Base-by-base conservation (phyloP, 164 flowering plant species). In the Tetracentron sinense region DNA sequence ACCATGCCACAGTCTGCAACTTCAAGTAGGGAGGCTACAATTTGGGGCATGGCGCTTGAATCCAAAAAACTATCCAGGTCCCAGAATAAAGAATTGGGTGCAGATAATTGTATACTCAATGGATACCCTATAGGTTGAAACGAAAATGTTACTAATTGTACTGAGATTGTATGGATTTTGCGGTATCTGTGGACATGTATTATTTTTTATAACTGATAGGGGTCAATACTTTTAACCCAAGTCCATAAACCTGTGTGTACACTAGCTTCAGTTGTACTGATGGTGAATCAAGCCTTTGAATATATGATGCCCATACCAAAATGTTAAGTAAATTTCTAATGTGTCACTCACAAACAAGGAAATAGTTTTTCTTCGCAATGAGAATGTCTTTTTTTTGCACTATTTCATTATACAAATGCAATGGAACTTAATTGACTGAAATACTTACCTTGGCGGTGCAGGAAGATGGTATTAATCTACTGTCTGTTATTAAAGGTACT, bases 381-480 rank as follows among this genome's bases (percentile, higher is more conserved):
- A n/a, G n/a, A n/a, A n/a, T 38, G 14, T 42, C n/a, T 46, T 23
- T 14, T 12, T 42, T 22, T 25, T 50, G 3, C 6, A 16, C 6
- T 17, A 29, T 19, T 38, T 21, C 12, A 20, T 15, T 19, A 38
- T 2, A 19, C n/a, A 38, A 22, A 44, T 28, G 20, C 35, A 19
- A 20, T n/a, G 29, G 29, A 63, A 46, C 53, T 55, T 35, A 19
- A 28, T 53, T 61, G 60, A 61, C 29, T 21, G 14, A 58, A 33
- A 16, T 61, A 30, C 31, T 61, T 51, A 56, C 57, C 28, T 8
- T 65, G 29, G 66, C 76, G 75, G 54, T 76, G 69, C 89, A 94
- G 99, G 99, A 94, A 78, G 96, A 87, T 70, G 88, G 93, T 28
- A 59, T 91, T 61, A 75, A 75, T 77, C 75, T 94, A 74, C 64